A percentile compares a stretch with the other conserved stretches of the same genome.
These are phyloP conservation scores for Xylaria sp. DNA, from an alignment of 2,329 filamentous ascomycete genomes.

Conservation along the genomic window DNA sequence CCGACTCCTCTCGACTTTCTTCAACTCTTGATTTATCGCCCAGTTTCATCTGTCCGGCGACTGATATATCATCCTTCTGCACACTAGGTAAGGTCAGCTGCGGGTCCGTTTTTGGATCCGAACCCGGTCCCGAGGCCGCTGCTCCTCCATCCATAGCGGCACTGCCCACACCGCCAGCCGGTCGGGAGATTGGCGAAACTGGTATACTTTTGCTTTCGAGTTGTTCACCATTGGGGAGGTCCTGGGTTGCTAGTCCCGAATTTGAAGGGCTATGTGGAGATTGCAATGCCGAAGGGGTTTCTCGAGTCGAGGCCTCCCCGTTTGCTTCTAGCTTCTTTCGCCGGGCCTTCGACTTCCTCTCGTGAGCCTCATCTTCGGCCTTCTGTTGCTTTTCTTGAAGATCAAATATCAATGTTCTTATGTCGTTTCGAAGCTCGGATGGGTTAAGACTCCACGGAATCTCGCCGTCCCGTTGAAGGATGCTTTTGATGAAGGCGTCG, in stretches of 20 bases:
- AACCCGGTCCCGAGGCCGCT: neutral
- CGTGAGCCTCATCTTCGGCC: constrained; percentile 36
- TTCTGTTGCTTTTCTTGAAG: constrained; percentile 56
- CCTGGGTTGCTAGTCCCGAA: neutral
- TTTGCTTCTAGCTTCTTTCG: constrained; percentile 11
- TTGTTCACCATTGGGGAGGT: neutral
- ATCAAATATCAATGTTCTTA: constrained; percentile 60
- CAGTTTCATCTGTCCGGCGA: neutral
- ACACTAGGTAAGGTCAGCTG: neutral
- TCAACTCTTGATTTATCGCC: neutral
- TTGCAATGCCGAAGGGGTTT: neutral
- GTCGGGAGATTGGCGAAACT: neutral
- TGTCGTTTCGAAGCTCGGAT: constrained; percentile 55
- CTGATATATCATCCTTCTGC: neutral
- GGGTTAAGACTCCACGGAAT: constrained; percentile 50
- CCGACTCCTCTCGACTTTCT: neutral
- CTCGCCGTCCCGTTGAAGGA: constrained; percentile 54
- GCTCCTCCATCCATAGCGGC: neutral
- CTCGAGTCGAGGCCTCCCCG: neutral
- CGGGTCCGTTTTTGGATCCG: neutral
- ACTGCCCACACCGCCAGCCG: neutral
- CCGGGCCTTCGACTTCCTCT: constrained; percentile 29
- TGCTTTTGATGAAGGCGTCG: constrained; percentile 59
- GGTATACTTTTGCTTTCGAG: neutral
- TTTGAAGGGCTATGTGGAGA: neutral